These are phyloP conservation scores for Flagelloscypha sp. DNA, from an alignment of 768 basidiomycete genomes.

Conservation along the genomic window DNA sequence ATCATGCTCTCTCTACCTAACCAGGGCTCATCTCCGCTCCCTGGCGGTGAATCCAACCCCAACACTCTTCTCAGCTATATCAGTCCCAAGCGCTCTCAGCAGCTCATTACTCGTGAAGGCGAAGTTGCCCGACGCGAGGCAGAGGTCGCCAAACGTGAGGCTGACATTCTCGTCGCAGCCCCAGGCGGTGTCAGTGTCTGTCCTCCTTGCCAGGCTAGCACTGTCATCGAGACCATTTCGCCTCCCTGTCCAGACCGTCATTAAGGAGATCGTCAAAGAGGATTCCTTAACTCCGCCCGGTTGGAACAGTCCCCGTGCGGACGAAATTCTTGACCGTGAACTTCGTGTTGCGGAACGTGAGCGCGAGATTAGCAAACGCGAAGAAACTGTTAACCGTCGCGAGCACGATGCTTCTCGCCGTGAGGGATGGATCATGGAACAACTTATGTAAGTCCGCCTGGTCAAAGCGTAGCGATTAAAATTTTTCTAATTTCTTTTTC, in stretches of 20 bases:
- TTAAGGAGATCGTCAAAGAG: conserved; percentile 83
- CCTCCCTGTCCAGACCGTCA: conserved; percentile 66
- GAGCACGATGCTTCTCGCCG: conserved; percentile 84
- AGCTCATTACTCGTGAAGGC: conserved; percentile 70
- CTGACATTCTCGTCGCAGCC: conserved; percentile 74
- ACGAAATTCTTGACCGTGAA: conserved; percentile 79
- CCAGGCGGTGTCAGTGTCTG: conserved; percentile 69
- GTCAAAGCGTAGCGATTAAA: too few species aligned
- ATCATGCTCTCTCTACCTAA: conserved; percentile 85
- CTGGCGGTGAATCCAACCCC: conserved; percentile 27
- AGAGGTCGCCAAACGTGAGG: conserved; percentile 83
- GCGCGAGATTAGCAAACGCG: conserved; percentile 78
- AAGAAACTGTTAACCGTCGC: conserved; percentile 76
- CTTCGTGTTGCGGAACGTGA: conserved; percentile 80
- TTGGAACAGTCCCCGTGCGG: conserved; percentile 72
- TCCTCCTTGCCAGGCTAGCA: conserved; percentile 47
- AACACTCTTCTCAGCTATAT: conserved; percentile 57
- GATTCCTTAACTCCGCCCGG: conserved; percentile 70
- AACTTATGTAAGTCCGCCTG: conserved; percentile 59
- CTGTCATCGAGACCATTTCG: conserved; percentile 47
- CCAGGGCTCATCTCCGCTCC: conserved; percentile 25
- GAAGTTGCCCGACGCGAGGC: conserved; percentile 78
- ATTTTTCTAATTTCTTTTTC: conserved; percentile 6
- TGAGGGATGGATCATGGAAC: conserved; percentile 90
- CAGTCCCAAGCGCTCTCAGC: conserved; percentile 76